Percentiles rank a stretch among this genome's conserved stretches.
phyloP scores from a whole-genome alignment of 1,139 yeast genomes.

The Geotrichum fermentans region DNA sequence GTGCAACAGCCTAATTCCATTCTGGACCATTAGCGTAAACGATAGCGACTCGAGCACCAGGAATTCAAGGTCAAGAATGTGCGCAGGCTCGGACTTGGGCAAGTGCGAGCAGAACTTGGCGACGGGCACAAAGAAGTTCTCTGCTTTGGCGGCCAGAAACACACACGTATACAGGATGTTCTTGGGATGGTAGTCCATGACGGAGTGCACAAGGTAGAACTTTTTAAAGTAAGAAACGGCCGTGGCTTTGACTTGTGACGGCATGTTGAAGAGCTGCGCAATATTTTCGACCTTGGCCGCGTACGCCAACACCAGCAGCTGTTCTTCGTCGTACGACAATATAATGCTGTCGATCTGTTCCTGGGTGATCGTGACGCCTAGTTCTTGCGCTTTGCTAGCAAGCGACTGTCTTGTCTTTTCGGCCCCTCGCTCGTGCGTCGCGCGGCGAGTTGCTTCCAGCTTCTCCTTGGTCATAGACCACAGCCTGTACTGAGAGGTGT shows the following conservation, averaged over 20 bases:
- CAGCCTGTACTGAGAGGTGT: conserved; percentile 73
- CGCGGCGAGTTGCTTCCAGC: conserved; percentile 45
- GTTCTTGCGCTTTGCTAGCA: conserved; percentile 25
- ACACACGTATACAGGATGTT: conserved; percentile 74
- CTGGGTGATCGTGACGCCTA: conserved; percentile 5
- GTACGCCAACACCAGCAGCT: conserved; percentile 60
- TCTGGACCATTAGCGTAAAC: conserved; percentile 81
- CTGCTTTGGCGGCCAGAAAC: conserved; percentile 88
- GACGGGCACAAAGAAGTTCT: conserved; percentile 81
- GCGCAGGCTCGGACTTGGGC: conserved; percentile 55
- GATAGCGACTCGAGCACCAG: conserved; percentile 64
- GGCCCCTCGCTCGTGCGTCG: conserved; percentile 53
- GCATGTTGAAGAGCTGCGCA: conserved; percentile 53
- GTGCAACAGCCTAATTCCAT: conserved; percentile 79
- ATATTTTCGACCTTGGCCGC: conserved; percentile 64
- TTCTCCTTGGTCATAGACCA: conserved; percentile 76
- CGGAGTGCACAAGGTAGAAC: conserved; percentile 73
- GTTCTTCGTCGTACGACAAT: conserved; percentile 65
- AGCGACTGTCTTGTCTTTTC: conserved; percentile 39
- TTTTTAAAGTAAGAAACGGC: conserved; percentile 78
- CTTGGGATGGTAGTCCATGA: conserved; percentile 85
- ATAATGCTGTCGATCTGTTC: conserved; percentile 12
- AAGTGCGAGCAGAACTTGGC: conserved; percentile 72
- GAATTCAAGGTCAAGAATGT: conserved; percentile 75
- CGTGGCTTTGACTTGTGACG: conserved; percentile 70